phyloP scores from a whole-genome alignment of 2,329 filamentous ascomycete species.

The Neofusicoccum parvum region DNA sequence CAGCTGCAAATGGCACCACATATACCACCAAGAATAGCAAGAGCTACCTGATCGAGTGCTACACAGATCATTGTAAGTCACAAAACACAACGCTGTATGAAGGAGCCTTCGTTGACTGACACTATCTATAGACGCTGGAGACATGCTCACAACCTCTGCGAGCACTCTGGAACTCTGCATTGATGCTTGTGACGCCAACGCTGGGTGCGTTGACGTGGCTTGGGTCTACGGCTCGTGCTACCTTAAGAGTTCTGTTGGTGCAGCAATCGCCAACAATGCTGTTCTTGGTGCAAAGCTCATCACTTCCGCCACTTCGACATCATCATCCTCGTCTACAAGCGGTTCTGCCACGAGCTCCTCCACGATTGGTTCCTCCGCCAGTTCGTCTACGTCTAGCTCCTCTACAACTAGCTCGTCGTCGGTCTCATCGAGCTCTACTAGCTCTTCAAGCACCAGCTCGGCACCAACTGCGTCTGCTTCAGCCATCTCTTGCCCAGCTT shows the following conservation, averaged over 20 bases:
- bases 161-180: constrained; percentile 22
- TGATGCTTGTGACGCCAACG: constrained; percentile 22
- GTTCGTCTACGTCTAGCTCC: not conserved
- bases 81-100: not conserved
- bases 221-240: constrained; percentile 27
- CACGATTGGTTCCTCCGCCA: not conserved
- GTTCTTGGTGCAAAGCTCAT: constrained; percentile 5
- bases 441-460: not conserved
- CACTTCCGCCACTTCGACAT: not conserved
- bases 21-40: not conserved
- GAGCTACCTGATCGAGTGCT: constrained; percentile 25
- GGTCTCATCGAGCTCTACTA: not conserved
- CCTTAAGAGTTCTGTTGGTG: constrained; percentile 23
- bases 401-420: not conserved
- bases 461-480: not conserved
- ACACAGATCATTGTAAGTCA: constrained; percentile 22
- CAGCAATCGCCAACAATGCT: not conserved
- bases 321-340: not conserved
- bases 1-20: not conserved
- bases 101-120: not conserved
- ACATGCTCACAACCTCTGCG: constrained; percentile 18
- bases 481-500: constrained; percentile 20
- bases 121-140: constrained; percentile 19
- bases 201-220: constrained; percentile 24
- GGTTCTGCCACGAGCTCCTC: not conserved